These are phyloP conservation scores for Debaryomyces udenii DNA, from an alignment of 1,139 yeast genomes.

Conservation along the genomic window DNA sequence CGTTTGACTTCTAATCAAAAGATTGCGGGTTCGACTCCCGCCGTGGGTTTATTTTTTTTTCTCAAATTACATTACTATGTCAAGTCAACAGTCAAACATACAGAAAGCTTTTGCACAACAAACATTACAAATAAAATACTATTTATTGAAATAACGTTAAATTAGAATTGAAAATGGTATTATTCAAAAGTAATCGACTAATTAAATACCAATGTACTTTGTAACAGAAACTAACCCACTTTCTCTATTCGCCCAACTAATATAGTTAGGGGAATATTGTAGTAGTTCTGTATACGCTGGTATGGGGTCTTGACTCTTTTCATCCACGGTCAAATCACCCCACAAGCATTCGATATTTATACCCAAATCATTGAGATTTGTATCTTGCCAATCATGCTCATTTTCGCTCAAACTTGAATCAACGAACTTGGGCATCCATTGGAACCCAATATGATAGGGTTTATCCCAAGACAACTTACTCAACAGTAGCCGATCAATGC, in stretches of 20 bases:
- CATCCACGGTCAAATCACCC: slow-evolving; percentile 61
- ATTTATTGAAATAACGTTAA: slow-evolving; percentile 92
- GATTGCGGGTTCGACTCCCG: slow-evolving; percentile 53
- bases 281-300: slow-evolving; percentile 74
- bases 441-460: slow-evolving; percentile 63
- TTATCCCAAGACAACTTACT: slow-evolving; percentile 67
- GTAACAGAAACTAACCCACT: slow-evolving; percentile 66
- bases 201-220: slow-evolving; percentile 41
- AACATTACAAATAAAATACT: no score
- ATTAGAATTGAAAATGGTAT: slow-evolving; percentile 58
- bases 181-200: not conserved
- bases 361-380: slow-evolving; percentile 42
- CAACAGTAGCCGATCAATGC: slow-evolving; percentile 63
- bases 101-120: no score
- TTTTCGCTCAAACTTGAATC: slow-evolving; percentile 35
- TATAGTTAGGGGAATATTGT: slow-evolving; percentile 64
- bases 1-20: slow-evolving; percentile 51
- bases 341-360: slow-evolving; percentile 67
- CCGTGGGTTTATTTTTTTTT: slow-evolving; percentile 34
- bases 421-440: slow-evolving; percentile 75
- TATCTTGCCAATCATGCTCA: slow-evolving; percentile 30
- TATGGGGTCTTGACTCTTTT: slow-evolving; percentile 41
- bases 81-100: no score
- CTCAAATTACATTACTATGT: no score
- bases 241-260: slow-evolving; percentile 65